Conservation (phyloP, 1,284 basidiomycete species). For the Sanguinoderma infundibulare region DNA sequence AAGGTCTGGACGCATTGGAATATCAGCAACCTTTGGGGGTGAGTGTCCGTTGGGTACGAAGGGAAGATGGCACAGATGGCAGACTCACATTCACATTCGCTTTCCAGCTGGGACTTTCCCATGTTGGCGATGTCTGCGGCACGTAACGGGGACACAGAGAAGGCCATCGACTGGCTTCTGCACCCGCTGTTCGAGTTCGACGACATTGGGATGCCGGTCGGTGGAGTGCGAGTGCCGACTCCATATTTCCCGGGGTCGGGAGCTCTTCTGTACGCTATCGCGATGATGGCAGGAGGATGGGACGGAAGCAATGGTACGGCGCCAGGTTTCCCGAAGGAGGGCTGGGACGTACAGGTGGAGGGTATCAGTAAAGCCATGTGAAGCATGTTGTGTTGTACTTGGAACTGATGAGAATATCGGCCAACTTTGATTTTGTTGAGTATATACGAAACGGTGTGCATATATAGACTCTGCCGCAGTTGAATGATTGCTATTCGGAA, state of each 20-base stretch:
- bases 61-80: too few relatives aligned
- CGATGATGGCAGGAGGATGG: slow-evolving; percentile 64
- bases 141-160: slow-evolving; percentile 50
- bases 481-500: too few relatives aligned
- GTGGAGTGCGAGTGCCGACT: slow-evolving; percentile 59
- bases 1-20: slow-evolving; percentile 63
- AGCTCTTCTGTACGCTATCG: slow-evolving; percentile 52
- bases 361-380: slow-evolving; percentile 25
- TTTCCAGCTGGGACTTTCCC: slow-evolving; percentile 60
- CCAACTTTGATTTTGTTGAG: too few relatives aligned
- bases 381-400: neutral
- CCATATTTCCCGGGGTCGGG: slow-evolving; percentile 67
- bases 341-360: slow-evolving; percentile 52
- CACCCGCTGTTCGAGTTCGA: slow-evolving; percentile 60
- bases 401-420: too few relatives aligned
- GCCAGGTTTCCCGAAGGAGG: slow-evolving; percentile 52
- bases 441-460: too few relatives aligned
- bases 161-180: slow-evolving; percentile 60
- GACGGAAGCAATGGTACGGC: slow-evolving; percentile 46
- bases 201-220: slow-evolving; percentile 64
- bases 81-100: neutral
- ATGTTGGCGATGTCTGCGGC: slow-evolving; percentile 68
- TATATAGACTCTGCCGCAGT: too few relatives aligned
- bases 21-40: slow-evolving; percentile 60
- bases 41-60: slow-evolving; percentile 24